These are phyloP conservation scores for Hemileia vastatrix DNA, from an alignment of 1,284 basidiomycete genomes.

Conservation along the genomic window DNA sequence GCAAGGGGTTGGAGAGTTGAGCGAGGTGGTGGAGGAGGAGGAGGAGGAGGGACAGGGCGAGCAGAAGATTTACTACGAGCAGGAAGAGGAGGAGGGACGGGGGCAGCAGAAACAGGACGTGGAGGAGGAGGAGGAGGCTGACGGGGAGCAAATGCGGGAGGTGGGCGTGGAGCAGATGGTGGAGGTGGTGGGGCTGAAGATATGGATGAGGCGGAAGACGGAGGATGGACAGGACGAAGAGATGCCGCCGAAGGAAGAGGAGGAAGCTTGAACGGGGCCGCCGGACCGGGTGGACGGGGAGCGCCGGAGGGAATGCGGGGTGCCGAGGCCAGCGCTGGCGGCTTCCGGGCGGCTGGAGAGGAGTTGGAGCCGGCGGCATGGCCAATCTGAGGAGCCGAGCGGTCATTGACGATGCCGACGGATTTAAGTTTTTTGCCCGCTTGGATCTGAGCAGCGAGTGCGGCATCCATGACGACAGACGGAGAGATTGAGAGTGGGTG, in stretches of 20 bases:
- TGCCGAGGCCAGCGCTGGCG: constrained; percentile 1
- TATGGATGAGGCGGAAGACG: not conserved
- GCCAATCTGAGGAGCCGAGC: constrained; percentile 11
- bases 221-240: constrained; percentile 3
- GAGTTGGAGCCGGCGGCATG: not conserved
- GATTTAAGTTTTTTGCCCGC: constrained; percentile 35
- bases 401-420: constrained; percentile 23
- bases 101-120: constrained; percentile 7
- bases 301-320: constrained; percentile 14
- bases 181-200: not conserved
- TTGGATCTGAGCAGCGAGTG: constrained; percentile 34
- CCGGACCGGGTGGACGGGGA: not conserved
- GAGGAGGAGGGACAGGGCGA: constrained; percentile 19
- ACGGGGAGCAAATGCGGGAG: not conserved
- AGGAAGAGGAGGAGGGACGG: constrained; percentile 11
- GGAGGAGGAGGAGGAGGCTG: constrained; percentile 18
- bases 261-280: constrained; percentile 2
- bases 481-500: too few relatives aligned
- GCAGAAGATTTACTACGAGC: constrained; percentile 19
- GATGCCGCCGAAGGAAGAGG: not conserved
- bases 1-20: not conserved
- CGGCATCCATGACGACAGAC: constrained; percentile 37
- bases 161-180: not conserved
- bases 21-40: constrained; percentile 11
- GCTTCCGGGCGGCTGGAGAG: not conserved